Percentiles rank a stretch among this genome's conserved stretches.
These are phyloP conservation scores for Exophiala xenobiotica DNA, from an alignment of 2,329 filamentous ascomycete genomes.

Conservation along the genomic window DNA sequence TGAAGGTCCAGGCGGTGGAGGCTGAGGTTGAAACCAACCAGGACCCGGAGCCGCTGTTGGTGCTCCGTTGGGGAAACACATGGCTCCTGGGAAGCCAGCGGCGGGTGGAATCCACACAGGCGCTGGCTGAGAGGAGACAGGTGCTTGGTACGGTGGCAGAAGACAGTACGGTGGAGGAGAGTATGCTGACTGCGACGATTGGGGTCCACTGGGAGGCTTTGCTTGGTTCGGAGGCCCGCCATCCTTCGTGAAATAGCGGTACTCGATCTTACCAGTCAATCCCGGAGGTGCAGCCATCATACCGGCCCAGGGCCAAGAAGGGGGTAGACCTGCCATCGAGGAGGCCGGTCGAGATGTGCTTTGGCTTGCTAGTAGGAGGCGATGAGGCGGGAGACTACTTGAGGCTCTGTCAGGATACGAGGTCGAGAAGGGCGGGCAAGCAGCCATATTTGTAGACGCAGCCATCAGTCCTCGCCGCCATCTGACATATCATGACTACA, in stretches of 20 bases:
- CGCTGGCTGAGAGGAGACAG: conserved; percentile 12
- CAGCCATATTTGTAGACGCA: neutral
- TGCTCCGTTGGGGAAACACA: conserved; percentile 21
- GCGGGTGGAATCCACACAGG: conserved; percentile 19
- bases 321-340: conserved; percentile 39
- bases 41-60: conserved; percentile 12
- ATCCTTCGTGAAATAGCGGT: conserved; percentile 34
- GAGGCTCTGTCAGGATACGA: conserved; percentile 5
- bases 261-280: conserved; percentile 24
- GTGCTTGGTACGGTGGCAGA: neutral
- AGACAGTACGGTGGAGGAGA: conserved; percentile 16
- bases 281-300: conserved; percentile 15
- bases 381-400: neutral
- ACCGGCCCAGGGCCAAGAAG: conserved; percentile 12
- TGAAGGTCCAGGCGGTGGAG: conserved; percentile 12
- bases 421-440: neutral
- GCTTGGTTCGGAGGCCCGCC: conserved; percentile 36
- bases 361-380: too few relatives aligned
- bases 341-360: conserved; percentile 37
- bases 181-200: conserved; percentile 1
- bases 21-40: conserved; percentile 9
- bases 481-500: neutral
- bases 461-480: neutral
- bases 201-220: conserved; percentile 30
- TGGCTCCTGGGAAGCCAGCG: conserved; percentile 20